Percentiles rank a stretch among this genome's conserved stretches.
Evolutionary conservation across 1,139 yeast species (phyloP).

Genomic region (Eremothecium cymbalariae): DNA sequence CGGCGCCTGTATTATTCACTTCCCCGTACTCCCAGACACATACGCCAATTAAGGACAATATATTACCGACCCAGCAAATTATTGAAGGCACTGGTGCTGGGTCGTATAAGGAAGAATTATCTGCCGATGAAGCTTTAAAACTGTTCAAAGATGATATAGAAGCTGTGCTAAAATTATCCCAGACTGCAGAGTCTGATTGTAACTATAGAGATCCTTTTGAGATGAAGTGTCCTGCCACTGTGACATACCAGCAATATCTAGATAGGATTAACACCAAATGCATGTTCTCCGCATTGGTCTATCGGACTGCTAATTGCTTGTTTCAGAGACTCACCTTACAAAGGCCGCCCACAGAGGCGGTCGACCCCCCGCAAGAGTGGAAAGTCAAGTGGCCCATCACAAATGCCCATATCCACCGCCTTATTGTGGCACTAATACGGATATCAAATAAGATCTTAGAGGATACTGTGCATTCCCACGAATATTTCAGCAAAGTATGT

Average conservation of each 20-base stretch:
- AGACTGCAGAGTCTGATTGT: conserved; percentile 10
- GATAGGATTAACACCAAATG: conserved; percentile 28
- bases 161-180: conserved; percentile 13
- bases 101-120: conserved; percentile 1
- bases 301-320: conserved; percentile 22
- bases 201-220: conserved; percentile 13
- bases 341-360: conserved; percentile 38
- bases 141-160: conserved; percentile 17
- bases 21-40: background rate
- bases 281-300: conserved; percentile 23
- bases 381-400: conserved; percentile 30
- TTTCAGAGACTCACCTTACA: conserved; percentile 22
- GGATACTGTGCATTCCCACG: conserved; percentile 44
- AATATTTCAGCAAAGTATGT: conserved; percentile 45
- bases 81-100: conserved; percentile 1
- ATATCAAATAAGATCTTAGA: conserved; percentile 45
- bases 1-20: background rate
- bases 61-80: background rate
- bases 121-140: conserved; percentile 16
- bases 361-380: conserved; percentile 38
- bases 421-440: conserved; percentile 42
- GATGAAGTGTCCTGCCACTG: conserved; percentile 28
- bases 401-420: conserved; percentile 38
- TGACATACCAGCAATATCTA: conserved; percentile 22
- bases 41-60: background rate